Evolutionary conservation across 1,284 basidiomycete genomes (phyloP).

Genomic region (Takashimella koratensis): DNA sequence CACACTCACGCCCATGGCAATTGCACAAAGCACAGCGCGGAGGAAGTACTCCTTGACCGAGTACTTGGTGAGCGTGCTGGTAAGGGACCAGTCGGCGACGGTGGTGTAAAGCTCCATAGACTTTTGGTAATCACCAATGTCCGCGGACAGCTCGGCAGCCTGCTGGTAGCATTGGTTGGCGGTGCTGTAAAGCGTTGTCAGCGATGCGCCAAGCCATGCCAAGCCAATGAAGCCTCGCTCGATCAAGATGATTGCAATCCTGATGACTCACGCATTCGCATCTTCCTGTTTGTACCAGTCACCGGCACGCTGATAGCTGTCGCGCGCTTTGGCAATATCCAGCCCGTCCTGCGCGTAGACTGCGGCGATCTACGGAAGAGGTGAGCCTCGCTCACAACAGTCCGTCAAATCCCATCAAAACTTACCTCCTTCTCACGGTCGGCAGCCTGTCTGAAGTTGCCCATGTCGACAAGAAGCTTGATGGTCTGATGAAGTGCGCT

Average conservation of each 20-base stretch:
- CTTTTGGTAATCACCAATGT: constrained; percentile 75
- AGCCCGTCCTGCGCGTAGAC: constrained; percentile 72
- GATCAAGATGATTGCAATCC: neutral
- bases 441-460: constrained; percentile 94
- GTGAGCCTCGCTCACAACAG: neutral
- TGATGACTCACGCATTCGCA: constrained; percentile 76
- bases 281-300: constrained; percentile 98
- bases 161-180: constrained; percentile 95
- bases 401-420: neutral
- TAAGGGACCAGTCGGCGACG: constrained; percentile 81
- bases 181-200: constrained; percentile 59
- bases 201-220: neutral
- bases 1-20: constrained; percentile 76
- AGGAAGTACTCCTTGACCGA: constrained; percentile 99
- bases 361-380: constrained; percentile 62
- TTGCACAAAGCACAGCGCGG: constrained; percentile 77
- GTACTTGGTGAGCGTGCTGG: constrained; percentile 88
- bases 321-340: constrained; percentile 60
- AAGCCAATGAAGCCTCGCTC: neutral
- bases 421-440: constrained; percentile 84
- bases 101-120: constrained; percentile 87
- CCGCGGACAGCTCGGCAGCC: constrained; percentile 90
- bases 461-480: constrained; percentile 72
- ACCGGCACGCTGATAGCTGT: constrained; percentile 88
- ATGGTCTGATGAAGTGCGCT: constrained; percentile 85